Evolutionary conservation across 1,139 yeast genomes (phyloP).

Genomic region (Yamadazyma friedrichii): DNA sequence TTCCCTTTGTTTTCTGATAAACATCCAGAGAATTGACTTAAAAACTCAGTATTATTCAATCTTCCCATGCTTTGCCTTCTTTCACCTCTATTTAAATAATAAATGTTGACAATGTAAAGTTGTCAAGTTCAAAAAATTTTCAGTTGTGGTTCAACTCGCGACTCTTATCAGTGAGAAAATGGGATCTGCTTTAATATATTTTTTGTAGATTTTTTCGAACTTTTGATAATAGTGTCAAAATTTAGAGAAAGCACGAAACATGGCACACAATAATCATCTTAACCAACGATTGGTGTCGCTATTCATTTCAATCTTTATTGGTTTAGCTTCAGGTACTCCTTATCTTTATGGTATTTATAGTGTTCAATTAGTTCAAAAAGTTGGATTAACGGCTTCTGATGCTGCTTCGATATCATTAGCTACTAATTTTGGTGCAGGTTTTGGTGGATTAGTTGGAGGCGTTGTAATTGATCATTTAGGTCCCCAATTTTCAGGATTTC

Average conservation of each 20-base stretch:
- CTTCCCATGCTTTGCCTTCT: slow-evolving; percentile 29
- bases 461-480: slow-evolving; percentile 60
- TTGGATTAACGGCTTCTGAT: slow-evolving; percentile 57
- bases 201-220: neutral
- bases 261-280: neutral
- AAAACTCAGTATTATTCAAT: slow-evolving; percentile 38
- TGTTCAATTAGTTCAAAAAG: slow-evolving; percentile 60
- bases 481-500: slow-evolving; percentile 48
- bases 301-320: slow-evolving; percentile 28
- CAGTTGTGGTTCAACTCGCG: neutral
- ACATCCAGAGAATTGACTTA: slow-evolving; percentile 27
- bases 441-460: slow-evolving; percentile 73
- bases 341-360: slow-evolving; percentile 71
- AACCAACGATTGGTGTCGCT: slow-evolving; percentile 16
- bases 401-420: slow-evolving; percentile 66
- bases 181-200: neutral
- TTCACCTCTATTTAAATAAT: neutral
- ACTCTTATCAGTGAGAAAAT: no score
- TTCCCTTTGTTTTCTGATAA: slow-evolving; percentile 35
- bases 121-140: slow-evolving; percentile 1
- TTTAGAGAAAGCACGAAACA: neutral
- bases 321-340: slow-evolving; percentile 63
- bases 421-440: slow-evolving; percentile 59
- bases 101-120: no score
- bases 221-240: neutral